Conservation (phyloP, 306 rosid species). For the Glycine latifolia region DNA sequence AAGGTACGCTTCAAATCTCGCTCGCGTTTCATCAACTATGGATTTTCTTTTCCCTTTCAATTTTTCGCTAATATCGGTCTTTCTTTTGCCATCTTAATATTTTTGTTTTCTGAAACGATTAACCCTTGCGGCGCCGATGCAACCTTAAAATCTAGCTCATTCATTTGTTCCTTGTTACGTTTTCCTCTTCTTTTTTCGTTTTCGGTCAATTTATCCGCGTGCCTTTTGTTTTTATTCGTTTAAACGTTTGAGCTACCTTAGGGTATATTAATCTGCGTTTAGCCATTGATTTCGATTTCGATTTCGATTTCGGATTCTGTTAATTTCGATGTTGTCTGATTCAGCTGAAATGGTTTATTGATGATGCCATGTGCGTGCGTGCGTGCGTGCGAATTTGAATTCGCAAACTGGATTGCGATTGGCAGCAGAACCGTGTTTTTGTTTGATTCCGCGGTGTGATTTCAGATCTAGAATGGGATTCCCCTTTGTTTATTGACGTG, state of each 20-base stretch:
- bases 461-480: conserved; percentile 35
- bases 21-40: background rate
- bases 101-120: conserved; percentile 27
- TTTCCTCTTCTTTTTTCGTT: background rate
- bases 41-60: background rate
- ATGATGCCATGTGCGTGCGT: background rate
- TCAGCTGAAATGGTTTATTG: conserved; percentile 20
- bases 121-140: conserved; percentile 7
- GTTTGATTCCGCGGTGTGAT: conserved; percentile 25
- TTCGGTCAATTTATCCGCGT: conserved; percentile 37
- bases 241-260: conserved; percentile 44
- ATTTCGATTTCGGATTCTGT: background rate
- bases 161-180: background rate
- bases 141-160: conserved; percentile 44
- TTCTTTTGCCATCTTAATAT: background rate
- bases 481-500: background rate
- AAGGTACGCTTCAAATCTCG: conserved; percentile 41
- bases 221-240: background rate
- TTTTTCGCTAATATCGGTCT: background rate
- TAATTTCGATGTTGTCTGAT: conserved; percentile 17
- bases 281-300: background rate
- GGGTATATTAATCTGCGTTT: conserved; percentile 15
- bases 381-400: conserved; percentile 38
- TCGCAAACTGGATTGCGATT: conserved; percentile 37
- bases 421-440: conserved; percentile 41